A percentile compares a stretch with the other conserved stretches of the same genome.
phyloP scores from a whole-genome alignment of 805 yeast species.

The Pichia thaimueangensis region DNA sequence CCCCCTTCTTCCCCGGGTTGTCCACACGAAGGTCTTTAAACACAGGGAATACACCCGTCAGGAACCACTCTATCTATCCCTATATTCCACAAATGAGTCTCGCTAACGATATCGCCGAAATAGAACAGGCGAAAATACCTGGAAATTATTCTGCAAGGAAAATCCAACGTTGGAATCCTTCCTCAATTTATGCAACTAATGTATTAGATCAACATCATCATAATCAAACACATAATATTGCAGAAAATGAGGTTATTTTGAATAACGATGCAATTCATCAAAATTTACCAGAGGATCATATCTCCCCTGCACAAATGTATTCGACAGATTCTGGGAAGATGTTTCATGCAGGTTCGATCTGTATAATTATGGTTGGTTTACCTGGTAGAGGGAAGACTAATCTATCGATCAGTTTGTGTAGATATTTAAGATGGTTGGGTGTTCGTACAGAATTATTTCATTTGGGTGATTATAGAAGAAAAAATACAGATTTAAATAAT shows the following conservation, averaged over 20 bases:
- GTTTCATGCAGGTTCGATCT: conserved; percentile 92
- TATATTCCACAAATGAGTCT: too few relatives aligned
- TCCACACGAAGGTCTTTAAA: too few relatives aligned
- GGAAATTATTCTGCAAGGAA: conserved; percentile 55
- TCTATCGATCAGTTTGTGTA: conserved; percentile 80
- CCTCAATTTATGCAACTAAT: conserved; percentile 11
- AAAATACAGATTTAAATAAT: conserved; percentile 23
- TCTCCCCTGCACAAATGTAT: conserved; percentile 89
- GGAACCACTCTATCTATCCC: too few relatives aligned
- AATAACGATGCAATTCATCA: conserved; percentile 61
- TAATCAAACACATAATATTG: conserved; percentile 3
- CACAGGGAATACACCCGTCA: too few relatives aligned
- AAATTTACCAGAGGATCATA: conserved; percentile 50
- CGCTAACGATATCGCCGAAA: conserved; percentile 21
- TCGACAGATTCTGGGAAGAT: conserved; percentile 88
- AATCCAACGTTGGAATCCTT: conserved; percentile 42
- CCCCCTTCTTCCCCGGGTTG: too few relatives aligned
- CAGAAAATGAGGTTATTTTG: conserved; percentile 13
- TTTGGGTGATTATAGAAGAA: conserved; percentile 83
- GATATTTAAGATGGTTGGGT: conserved; percentile 94
- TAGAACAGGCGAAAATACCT: conserved; percentile 38
- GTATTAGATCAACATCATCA: too few relatives aligned
- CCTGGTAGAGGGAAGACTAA: conserved; percentile 97
- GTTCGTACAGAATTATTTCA: conserved; percentile 90
- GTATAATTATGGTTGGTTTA: conserved; percentile 82